Base-by-base conservation (phyloP, 257 asterid genomes). In the Capsicum rhomboideum region DNA sequence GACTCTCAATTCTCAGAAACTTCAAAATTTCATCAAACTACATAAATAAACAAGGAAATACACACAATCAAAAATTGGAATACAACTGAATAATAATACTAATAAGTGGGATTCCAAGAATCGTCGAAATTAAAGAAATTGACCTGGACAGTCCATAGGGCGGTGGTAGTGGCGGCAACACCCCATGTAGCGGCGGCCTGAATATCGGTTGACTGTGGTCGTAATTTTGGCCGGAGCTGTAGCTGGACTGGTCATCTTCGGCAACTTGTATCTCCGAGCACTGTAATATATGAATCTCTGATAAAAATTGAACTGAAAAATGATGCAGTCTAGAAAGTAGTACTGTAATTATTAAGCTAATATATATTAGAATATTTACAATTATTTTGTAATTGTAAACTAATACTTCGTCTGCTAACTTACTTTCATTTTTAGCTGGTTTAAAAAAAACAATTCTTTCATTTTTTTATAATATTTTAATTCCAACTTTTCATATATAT, bases 131-230 rank as follows among this genome's bases (percentile, higher is more conserved):
- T 34, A 17, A 66, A 2, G 74, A 34, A 66, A 83, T 80, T 77
- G 56, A 91, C 92, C 90, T 91, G 92, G 64, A 91, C 68, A 5
- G 88, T 23, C 86, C 87, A 93, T 83, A 95, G 68, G 78, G 93
- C 97, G 82, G 90, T 44, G 79, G 96, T 82, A 71, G 90, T 90
- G 84, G 96, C 95, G 85, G 97, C 91, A 85, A 91, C 91, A 71
- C 97, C 97, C 98, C 98, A 94, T 26, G 86, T 80, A 74, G 89
- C 93, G 87, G 90, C 93, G 55, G 98, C 95, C 90, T 91, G 91
- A 11, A 91, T 52, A 77, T 93, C 91, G 42, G 90, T 83, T 71
- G 89, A 21, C 79, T 89, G 95, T 61, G 84, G 85, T 28, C 96
- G 91, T 37, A 21, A 3, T 26, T 85, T 85, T 18, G 94, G 93